Conservation (phyloP, 192 early-diverging fungal genomes). For the Coemansia aciculifera region DNA sequence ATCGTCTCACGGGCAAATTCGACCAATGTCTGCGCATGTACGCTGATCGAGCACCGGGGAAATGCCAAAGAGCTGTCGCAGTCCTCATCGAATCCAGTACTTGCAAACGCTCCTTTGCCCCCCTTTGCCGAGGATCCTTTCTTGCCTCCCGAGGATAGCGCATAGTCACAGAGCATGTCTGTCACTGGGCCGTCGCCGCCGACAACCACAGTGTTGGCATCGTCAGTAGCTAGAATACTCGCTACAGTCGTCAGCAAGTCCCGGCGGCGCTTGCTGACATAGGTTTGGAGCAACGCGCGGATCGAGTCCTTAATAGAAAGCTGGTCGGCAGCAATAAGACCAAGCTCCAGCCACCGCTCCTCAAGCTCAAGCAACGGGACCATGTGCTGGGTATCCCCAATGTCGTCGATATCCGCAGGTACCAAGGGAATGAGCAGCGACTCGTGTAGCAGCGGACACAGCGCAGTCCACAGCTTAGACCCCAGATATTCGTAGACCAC, state of each 20-base stretch:
- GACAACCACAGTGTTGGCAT: conserved; percentile 37
- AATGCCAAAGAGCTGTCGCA: conserved; percentile 22
- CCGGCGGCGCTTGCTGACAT: conserved; percentile 35
- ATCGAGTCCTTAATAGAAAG: conserved; percentile 27
- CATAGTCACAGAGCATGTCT: conserved; percentile 14
- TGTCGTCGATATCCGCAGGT: conserved; percentile 19
- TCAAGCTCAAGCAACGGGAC: conserved; percentile 39
- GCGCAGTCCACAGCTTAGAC: conserved; percentile 21
- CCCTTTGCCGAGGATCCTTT: conserved; percentile 12
- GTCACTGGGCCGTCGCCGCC: conserved; percentile 33
- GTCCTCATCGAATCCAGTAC: conserved; percentile 6
- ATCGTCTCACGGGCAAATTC: conserved; percentile 52
- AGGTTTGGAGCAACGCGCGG: conserved; percentile 29
- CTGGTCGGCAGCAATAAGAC: conserved; percentile 22
- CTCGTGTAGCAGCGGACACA: conserved; percentile 31
- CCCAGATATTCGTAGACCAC: conserved; percentile 42
- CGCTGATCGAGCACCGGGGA: conserved; percentile 43
- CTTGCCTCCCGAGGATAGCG: conserved; percentile 1
- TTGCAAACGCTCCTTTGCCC: conserved; percentile 2
- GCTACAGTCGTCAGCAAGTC: conserved; percentile 42
- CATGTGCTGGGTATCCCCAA: conserved; percentile 31
- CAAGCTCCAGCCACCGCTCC: conserved; percentile 35
- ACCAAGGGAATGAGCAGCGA: conserved; percentile 27
- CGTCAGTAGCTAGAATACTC: conserved; percentile 31
- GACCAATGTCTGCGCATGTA: conserved; percentile 43